Base-by-base conservation (phyloP, 2,329 filamentous ascomycete species). In the Clarireedia homoeocarpa region DNA sequence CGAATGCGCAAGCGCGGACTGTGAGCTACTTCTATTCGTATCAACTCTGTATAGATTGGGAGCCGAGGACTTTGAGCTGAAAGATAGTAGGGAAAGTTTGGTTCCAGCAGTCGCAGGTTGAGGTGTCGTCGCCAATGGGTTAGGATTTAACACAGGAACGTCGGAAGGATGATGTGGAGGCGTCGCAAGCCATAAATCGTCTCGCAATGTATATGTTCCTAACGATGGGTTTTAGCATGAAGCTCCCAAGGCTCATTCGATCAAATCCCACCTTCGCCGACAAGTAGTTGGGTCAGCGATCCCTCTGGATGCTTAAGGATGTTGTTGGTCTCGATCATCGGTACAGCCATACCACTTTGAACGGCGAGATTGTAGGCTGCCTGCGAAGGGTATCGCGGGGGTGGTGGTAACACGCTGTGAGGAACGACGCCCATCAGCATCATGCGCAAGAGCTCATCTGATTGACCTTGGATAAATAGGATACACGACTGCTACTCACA, bases 121-220 rank as follows among this genome's bases (percentile, higher is more conserved):
- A 5, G 91, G 86, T 17, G 81, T 87, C 5, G 92, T 96, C 40
- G 90, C 86, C 44, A 99, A 82, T 26, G 94, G 94, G 68, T 97
- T 99, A 46, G 89, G 87, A 68, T 95, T 96, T 57, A 88, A 74
- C 42, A 91, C 75, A 23, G 91, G 91, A 12, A 89, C 85, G 76
- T 99, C 94, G 59, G 91, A 96, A 23, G 94, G 94, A 73, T 99
- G 94, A 14, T 91, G 91, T 61, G 92, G 92, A 56, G 94, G 94
- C 36, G 91, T 96, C 46, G 94, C 92, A 56, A 99, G 85, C 63
- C 91, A 87, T 27, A 99, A 76, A 70, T 96, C 89, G 73, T 99
- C 92, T 70, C 91, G 87, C 45, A 97, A 81, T 23, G 88, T 80
- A 68, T 99, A 99, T 59, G 89, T 92, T 67, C 91, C 90, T 94